Base-by-base conservation (phyloP, 257 asterid species). In the Ligustrum vulgare region DNA sequence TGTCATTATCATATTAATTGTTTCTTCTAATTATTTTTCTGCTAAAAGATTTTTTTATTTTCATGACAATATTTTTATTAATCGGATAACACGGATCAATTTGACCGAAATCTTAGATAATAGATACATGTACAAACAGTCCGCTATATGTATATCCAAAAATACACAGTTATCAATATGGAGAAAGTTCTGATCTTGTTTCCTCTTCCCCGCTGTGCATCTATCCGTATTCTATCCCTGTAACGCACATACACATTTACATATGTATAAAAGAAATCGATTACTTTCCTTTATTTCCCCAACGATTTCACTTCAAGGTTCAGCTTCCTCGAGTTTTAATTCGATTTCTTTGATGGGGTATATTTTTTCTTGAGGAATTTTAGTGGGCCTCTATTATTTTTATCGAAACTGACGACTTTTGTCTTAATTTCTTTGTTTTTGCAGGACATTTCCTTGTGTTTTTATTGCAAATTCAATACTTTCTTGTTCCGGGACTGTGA, bases 171-270 rank as follows among this genome's bases (percentile, higher is more conserved):
- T 69, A 82, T 80, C 80, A 77, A 81, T 85, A 86, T 20, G 10
- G 83, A 80, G 82, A 79, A 80, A 84, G 78, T 82, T 79, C 87
- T 84, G 82, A 84, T 87, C 84, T 84, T 82, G 83, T 74, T 70
- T 36, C 72, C 83, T 70, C 75, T 63, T 79, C 77, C 60, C 84
- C 54, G 71, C 72, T 20, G 74, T 15, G 18, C 78, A 67, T 18
- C 76, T 31, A 45, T 73, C 80, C 13, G 70, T 74, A 41, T 31
- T n/a, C 12, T 35, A 45, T 23, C 20, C 39, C 1, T 37, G 74
- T 39, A 65, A 13, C 51, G 56, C 60, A 12, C n/a, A 56, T 13
- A 35, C 22, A 70, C 5, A 43, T 45, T 4, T 35, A 43, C 32
- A 68, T 68, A 8, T 6, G 0, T 6, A 35, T 6, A 69, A 63